Conservation (phyloP, 306 rosid species). For the Myrica gale region DNA sequence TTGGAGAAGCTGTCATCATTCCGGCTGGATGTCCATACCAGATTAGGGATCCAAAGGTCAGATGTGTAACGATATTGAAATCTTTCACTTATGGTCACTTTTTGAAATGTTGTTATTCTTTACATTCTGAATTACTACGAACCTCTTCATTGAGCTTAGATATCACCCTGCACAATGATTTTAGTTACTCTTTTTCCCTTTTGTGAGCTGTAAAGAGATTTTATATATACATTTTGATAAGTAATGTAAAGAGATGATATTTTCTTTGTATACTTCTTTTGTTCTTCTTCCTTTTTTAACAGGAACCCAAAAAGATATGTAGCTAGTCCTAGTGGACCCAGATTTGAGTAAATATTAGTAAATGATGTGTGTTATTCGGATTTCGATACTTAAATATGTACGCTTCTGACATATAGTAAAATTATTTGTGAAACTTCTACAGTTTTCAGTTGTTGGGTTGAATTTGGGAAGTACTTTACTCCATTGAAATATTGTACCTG, state of each 20-base stretch:
- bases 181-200: not conserved
- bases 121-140: too few relatives aligned
- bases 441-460: not conserved
- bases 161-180: too few relatives aligned
- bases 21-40: constrained; percentile 99
- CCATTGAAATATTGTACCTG: not conserved
- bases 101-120: not conserved
- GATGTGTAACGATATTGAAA: constrained; percentile 5
- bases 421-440: not conserved
- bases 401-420: not conserved
- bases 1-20: constrained; percentile 94
- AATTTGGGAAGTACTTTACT: not conserved
- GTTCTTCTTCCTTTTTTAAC: not conserved
- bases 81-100: not conserved
- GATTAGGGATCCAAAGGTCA: constrained; percentile 83
- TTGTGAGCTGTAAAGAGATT: not conserved
- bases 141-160: too few relatives aligned
- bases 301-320: not conserved
- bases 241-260: not conserved
- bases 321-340: too few relatives aligned
- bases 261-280: not conserved
- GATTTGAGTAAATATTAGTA: not conserved
- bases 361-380: not conserved
- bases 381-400: not conserved
- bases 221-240: too few relatives aligned